phyloP scores from a whole-genome alignment of 495 filamentous ascomycete genomes.

The Evernia prunastri region DNA sequence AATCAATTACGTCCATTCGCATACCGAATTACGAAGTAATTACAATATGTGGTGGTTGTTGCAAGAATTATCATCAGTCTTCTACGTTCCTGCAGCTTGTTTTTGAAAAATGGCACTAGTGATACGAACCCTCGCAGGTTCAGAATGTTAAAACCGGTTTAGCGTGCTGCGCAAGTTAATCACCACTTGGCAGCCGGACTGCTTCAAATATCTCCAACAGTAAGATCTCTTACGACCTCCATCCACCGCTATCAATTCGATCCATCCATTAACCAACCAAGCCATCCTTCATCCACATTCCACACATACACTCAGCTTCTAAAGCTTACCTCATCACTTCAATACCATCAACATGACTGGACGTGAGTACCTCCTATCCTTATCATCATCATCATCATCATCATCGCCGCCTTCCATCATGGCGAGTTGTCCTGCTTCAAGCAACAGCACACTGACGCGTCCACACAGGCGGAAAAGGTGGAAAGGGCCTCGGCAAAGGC shows the following conservation, averaged over 20 bases:
- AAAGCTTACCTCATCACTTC: slow-evolving; percentile 30
- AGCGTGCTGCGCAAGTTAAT: slow-evolving; percentile 22
- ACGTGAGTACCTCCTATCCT: slow-evolving; percentile 47
- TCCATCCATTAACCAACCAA: slow-evolving; percentile 21
- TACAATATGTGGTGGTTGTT: not conserved
- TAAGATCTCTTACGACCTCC: slow-evolving; percentile 41
- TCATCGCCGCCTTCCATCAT: slow-evolving; percentile 21
- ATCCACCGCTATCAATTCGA: slow-evolving; percentile 27
- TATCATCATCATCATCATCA: too few species aligned
- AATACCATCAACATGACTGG: slow-evolving; percentile 57
- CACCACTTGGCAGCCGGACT: slow-evolving; percentile 10
- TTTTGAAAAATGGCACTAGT: slow-evolving; percentile 15
- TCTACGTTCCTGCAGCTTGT: not conserved
- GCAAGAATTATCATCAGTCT: not conserved
- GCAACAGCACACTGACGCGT: slow-evolving; percentile 38
- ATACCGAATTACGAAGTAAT: not conserved
- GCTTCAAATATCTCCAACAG: slow-evolving; percentile 43
- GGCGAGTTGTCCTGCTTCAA: slow-evolving; percentile 8
- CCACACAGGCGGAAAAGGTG: slow-evolving; percentile 80
- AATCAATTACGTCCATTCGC: not conserved
- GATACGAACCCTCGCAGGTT: slow-evolving; percentile 20
- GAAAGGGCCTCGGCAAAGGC: slow-evolving; percentile 99
- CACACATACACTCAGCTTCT: slow-evolving; percentile 31
- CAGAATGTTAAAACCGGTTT: slow-evolving; percentile 12
- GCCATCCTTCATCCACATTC: slow-evolving; percentile 35